phyloP scores from a whole-genome alignment of 2,329 filamentous ascomycete genomes.

The Botrytis paeoniae region DNA sequence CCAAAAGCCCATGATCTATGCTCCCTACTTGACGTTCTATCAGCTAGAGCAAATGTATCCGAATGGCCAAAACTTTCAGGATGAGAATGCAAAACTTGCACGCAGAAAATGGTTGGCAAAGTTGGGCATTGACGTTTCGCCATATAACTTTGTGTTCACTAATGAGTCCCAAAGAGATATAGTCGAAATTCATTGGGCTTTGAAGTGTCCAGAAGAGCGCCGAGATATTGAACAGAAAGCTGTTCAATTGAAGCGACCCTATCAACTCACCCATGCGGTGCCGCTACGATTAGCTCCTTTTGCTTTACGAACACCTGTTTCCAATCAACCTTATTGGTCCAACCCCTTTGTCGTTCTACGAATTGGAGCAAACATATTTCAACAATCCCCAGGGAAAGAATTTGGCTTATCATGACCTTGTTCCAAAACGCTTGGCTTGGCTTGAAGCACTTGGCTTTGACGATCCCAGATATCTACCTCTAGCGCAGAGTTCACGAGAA shows the following conservation, averaged over 20 bases:
- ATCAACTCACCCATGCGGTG: background rate
- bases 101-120: slow-evolving; percentile 7
- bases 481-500: background rate
- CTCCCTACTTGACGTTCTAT: background rate
- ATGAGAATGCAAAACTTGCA: background rate
- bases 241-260: background rate
- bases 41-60: background rate
- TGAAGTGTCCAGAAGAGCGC: background rate
- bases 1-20: background rate
- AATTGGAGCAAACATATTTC: background rate
- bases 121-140: background rate
- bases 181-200: slow-evolving; percentile 6
- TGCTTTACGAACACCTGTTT: background rate
- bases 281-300: background rate
- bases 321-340: background rate
- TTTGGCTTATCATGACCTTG: background rate
- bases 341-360: background rate
- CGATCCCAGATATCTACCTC: background rate
- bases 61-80: background rate
- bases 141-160: background rate
- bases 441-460: background rate
- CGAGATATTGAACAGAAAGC: slow-evolving; percentile 6
- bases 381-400: background rate
- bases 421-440: background rate
- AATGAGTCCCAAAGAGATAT: background rate